These are phyloP conservation scores for Ceratorhiza oryzae-sativae DNA, from an alignment of 1,284 basidiomycete genomes.

Conservation along the genomic window DNA sequence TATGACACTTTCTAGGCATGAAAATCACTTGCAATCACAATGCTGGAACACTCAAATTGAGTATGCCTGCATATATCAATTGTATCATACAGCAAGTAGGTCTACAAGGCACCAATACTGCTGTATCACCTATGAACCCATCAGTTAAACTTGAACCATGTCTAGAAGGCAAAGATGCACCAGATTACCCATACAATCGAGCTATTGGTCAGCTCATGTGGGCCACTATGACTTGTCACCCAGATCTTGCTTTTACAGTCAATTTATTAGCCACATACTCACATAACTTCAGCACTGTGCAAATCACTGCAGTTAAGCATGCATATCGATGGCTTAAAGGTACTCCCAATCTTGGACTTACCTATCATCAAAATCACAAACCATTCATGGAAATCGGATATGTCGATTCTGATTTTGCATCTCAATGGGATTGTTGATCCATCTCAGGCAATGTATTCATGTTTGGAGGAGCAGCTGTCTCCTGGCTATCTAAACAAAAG, in stretches of 20 bases:
- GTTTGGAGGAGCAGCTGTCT: constrained; percentile 48
- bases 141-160: background rate
- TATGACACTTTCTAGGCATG: constrained; percentile 13
- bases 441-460: constrained; percentile 54
- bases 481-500: constrained; percentile 55
- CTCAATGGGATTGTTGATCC: constrained; percentile 46
- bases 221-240: constrained; percentile 51
- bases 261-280: constrained; percentile 51
- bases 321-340: constrained; percentile 51
- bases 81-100: background rate
- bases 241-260: constrained; percentile 55
- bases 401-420: background rate
- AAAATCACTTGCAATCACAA: constrained; percentile 4
- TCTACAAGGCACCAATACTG: background rate
- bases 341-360: constrained; percentile 43
- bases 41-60: background rate
- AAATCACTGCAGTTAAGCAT: constrained; percentile 52
- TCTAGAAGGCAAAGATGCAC: background rate
- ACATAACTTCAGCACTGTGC: constrained; percentile 48
- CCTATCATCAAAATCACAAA: background rate
- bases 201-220: constrained; percentile 55
- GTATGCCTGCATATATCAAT: background rate
- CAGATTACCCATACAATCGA: constrained; percentile 45
- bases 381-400: background rate
- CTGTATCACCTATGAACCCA: background rate